Conservation (phyloP, 371 early-diverging fungal species). For the Syncephalastrum monosporum region DNA sequence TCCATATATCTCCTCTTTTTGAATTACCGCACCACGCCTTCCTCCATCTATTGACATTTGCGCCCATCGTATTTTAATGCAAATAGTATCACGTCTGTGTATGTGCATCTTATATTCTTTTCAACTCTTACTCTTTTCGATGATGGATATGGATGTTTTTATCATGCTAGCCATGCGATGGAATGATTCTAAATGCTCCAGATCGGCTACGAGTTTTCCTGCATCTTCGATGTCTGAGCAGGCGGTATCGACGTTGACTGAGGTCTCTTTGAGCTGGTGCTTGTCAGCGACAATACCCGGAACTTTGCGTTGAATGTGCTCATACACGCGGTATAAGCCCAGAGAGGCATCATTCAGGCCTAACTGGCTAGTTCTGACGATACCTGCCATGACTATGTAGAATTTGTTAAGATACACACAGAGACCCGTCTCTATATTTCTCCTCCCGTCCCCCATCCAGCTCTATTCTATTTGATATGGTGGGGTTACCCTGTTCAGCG, state of each 20-base stretch:
- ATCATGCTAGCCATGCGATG: constrained; percentile 34
- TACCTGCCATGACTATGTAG: constrained; percentile 10
- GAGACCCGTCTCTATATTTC: too few species aligned
- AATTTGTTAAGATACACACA: neutral
- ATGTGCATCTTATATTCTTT: neutral
- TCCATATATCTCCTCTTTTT: neutral
- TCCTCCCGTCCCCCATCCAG: too few species aligned
- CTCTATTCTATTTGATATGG: too few species aligned
- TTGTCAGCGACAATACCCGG: constrained; percentile 30
- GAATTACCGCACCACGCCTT: neutral
- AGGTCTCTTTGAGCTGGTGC: constrained; percentile 11
- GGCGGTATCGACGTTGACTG: constrained; percentile 22
- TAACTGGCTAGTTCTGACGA: constrained; percentile 14
- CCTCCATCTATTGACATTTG: neutral
- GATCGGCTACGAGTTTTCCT: constrained; percentile 24
- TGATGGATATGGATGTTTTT: constrained; percentile 12
- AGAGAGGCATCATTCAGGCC: constrained; percentile 37
- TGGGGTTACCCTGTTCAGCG: constrained; percentile 7
- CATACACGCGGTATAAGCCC: constrained; percentile 32
- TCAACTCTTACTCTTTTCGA: constrained; percentile 1
- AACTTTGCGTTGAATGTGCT: constrained; percentile 40
- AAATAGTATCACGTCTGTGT: neutral
- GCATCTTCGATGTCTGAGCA: constrained; percentile 35
- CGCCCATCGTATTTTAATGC: too few species aligned
- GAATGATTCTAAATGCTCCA: constrained; percentile 35